Conservation (phyloP, 768 basidiomycete genomes). For the Mycena galericulata region DNA sequence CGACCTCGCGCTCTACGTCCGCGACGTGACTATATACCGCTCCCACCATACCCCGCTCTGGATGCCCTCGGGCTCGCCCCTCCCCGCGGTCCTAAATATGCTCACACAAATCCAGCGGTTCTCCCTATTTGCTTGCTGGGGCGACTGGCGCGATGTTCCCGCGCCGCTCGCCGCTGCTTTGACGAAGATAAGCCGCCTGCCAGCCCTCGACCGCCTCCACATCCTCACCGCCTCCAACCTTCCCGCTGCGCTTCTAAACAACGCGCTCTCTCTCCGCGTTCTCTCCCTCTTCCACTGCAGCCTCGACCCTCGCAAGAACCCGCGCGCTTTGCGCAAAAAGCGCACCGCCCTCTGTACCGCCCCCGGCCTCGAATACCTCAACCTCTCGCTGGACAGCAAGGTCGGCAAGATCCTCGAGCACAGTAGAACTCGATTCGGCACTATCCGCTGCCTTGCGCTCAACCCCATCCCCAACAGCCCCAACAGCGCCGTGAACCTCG, state of each 20-base stretch:
- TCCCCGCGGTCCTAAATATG: slow-evolving; percentile 18
- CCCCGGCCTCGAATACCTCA: slow-evolving; percentile 13
- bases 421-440: too few species aligned
- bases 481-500: slow-evolving; percentile 2
- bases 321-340: not conserved
- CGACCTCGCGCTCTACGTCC: slow-evolving; percentile 3
- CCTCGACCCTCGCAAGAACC: not conserved
- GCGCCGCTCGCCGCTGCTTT: not conserved
- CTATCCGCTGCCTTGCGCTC: slow-evolving; percentile 21
- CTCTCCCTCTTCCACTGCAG: slow-evolving; percentile 22
- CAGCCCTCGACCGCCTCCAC: slow-evolving; percentile 23
- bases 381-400: slow-evolving; percentile 24
- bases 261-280: slow-evolving; percentile 6
- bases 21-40: slow-evolving; percentile 29
- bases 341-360: not conserved
- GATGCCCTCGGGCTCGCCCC: slow-evolving; percentile 16
- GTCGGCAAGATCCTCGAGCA: slow-evolving; percentile 16
- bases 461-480: slow-evolving; percentile 22
- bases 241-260: slow-evolving; percentile 5
- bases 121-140: slow-evolving; percentile 28
- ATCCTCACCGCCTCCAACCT: slow-evolving; percentile 23
- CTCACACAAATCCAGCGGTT: slow-evolving; percentile 14
- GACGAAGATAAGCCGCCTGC: not conserved
- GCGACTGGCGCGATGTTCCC: slow-evolving; percentile 18
- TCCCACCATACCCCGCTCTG: slow-evolving; percentile 6